Evolutionary conservation across 148 eudicot species (phyloP), one percentile per base, ranked within the genome.

Genomic region (Rhododendron henanense): DNA sequence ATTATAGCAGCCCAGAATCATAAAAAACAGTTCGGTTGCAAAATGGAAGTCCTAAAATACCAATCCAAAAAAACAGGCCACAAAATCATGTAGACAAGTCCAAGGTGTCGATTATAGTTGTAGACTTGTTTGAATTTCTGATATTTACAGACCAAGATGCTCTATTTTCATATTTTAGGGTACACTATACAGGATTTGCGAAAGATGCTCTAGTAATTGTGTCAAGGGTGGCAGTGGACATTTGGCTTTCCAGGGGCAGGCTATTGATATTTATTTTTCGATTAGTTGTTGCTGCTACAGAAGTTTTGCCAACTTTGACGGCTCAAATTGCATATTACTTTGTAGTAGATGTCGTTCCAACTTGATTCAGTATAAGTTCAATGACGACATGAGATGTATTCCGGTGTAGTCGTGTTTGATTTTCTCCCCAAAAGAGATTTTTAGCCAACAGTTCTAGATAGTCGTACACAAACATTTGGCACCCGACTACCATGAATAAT

Each of bases 401-500:
- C 25, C 2, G 39, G 53, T 67, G 55, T 18, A 53, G 67, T 81
- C 18, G 0, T 39, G 9, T 15, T 81, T 28, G 21, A 15, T 51
- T 53, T 35, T 81, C 3, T 31, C 81, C 47, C 57, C 57, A 13
- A 13, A 21, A 45, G 9, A 51, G 9, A 79, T 28, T 79, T 77
- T 79, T 10, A 47, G 59, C 57, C 55, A 79, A 79, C 1, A 25
- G 23, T 25, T 48, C 55, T 23, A 23, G 18, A 45, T 4, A 45
- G 81, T 79, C 61, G 28, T 14, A 79, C 23, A 37, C 82, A 79
- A 44, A 80, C 44, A 51, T 51, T 50, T 23, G n/a, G 71, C 85
- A 16, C 21, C 59, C 31, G 9, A 28, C 61, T 28, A 21, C 45
- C 28, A 69, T 83, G 18, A 47, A 47, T 23, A 59, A 53, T 41